Percentiles rank a stretch among this genome's conserved stretches.
phyloP scores from a whole-genome alignment of 2,329 filamentous ascomycete genomes.

The Talaromyces sp. region DNA sequence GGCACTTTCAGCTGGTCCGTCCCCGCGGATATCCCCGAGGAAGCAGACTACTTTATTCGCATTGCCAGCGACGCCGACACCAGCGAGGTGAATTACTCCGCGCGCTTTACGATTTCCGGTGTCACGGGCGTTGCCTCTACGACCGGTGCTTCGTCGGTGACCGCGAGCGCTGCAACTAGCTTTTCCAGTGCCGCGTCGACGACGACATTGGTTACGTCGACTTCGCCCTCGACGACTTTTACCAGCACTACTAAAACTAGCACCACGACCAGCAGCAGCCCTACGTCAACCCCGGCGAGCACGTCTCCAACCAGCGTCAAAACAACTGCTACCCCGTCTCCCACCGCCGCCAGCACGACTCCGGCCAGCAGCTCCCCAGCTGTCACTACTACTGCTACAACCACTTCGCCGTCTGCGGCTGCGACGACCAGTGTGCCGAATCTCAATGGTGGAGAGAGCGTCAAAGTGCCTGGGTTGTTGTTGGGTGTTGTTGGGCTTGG shows the following conservation, averaged over 20 bases:
- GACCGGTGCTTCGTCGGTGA: conserved; percentile 34
- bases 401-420: conserved; percentile 15
- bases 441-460: conserved; percentile 25
- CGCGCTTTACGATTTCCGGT: conserved; percentile 47
- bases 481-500: conserved; percentile 33
- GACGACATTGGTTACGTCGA: conserved; percentile 8
- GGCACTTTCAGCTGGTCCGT: conserved; percentile 48
- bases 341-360: conserved; percentile 5
- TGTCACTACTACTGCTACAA: conserved; percentile 12
- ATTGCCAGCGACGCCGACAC: conserved; percentile 47
- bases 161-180: conserved; percentile 20
- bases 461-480: conserved; percentile 32
- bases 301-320: not conserved
- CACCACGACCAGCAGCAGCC: not conserved
- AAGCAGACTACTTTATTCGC: conserved; percentile 49
- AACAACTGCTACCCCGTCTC: not conserved
- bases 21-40: conserved; percentile 35
- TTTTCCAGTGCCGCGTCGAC: conserved; percentile 15
- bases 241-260: conserved; percentile 7
- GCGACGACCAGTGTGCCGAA: conserved; percentile 22
- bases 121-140: conserved; percentile 32
- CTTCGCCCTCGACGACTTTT: conserved; percentile 12
- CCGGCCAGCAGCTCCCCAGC: conserved; percentile 8
- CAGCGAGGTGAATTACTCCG: conserved; percentile 48
- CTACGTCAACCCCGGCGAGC: not conserved